These are phyloP conservation scores for Camellia lanceoleosa DNA, from an alignment of 148 eudicot genomes.

Conservation along the genomic window DNA sequence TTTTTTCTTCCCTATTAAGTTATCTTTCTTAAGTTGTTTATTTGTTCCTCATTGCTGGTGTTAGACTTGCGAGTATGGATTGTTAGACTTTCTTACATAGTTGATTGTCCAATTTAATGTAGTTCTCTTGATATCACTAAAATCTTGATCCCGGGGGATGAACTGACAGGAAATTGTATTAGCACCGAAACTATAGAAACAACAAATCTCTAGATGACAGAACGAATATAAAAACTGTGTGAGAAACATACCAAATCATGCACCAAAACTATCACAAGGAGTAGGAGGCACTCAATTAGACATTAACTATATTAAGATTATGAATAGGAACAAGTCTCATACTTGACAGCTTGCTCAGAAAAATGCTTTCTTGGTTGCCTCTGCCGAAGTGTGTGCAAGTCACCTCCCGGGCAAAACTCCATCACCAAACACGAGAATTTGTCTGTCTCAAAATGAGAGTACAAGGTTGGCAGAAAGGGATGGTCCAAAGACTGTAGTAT, in stretches of 20 bases:
- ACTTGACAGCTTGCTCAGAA: conserved; percentile 91
- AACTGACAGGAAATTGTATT: not conserved
- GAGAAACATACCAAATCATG: conserved; percentile 9
- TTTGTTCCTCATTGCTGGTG: no score
- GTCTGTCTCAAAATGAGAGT: conserved; percentile 82
- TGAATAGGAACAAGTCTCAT: conserved; percentile 31
- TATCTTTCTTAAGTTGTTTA: no score
- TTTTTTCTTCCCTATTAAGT: no score
- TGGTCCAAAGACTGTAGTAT: conserved; percentile 86
- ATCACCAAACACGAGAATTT: conserved; percentile 90
- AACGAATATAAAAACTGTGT: not conserved
- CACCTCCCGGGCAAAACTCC: conserved; percentile 98
- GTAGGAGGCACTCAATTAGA: not conserved
- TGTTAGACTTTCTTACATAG: no score
- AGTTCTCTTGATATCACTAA: no score
- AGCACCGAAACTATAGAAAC: not conserved
- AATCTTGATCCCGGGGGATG: not conserved
- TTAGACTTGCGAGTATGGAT: no score
- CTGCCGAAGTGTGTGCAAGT: conserved; percentile 84
- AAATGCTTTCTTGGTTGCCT: conserved; percentile 85
- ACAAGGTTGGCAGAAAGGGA: conserved; percentile 84
- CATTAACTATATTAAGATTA: not conserved
- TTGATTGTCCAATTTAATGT: no score
- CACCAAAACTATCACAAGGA: not conserved
- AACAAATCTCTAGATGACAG: not conserved